Evolutionary conservation across 352 stramenopile species (phyloP).

Genomic region (Thraustochytrium striatum): DNA sequence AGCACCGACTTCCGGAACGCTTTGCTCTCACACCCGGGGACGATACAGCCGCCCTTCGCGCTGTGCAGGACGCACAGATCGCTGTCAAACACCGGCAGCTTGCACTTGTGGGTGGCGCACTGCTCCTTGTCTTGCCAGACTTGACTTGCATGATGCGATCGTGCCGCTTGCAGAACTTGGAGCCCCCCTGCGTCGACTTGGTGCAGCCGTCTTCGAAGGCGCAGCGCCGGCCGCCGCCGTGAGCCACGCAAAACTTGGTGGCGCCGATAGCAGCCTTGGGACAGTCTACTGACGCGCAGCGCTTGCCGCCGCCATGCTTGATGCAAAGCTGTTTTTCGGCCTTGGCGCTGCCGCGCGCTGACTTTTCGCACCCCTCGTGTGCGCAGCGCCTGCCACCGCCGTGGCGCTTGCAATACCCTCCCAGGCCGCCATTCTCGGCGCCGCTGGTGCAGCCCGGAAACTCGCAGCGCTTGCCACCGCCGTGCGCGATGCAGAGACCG

Average conservation of each 20-base stretch:
- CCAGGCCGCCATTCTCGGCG: not conserved
- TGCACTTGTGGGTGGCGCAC: no score
- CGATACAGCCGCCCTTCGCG: no score
- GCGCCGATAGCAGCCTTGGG: not conserved
- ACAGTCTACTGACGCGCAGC: not conserved
- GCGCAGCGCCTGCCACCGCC: constrained; percentile 75
- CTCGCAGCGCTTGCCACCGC: not conserved
- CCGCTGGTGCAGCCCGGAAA: not conserved
- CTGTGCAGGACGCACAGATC: no score
- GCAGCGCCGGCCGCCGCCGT: not conserved
- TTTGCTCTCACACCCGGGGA: no score
- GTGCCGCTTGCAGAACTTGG: not conserved
- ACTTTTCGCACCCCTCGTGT: constrained; percentile 68
- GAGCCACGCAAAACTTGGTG: not conserved
- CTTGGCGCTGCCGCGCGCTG: constrained; percentile 62
- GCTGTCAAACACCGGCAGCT: no score
- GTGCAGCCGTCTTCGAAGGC: not conserved
- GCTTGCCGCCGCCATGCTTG: not conserved
- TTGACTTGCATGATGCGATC: no score
- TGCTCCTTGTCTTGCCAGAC: no score
- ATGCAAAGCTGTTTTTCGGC: not conserved
- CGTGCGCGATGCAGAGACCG: not conserved
- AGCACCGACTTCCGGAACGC: no score
- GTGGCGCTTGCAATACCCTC: constrained; percentile 54
- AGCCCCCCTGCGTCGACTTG: not conserved